phyloP scores from a whole-genome alignment of 768 basidiomycete genomes.

The Tylopilus vinaceipallidus region DNA sequence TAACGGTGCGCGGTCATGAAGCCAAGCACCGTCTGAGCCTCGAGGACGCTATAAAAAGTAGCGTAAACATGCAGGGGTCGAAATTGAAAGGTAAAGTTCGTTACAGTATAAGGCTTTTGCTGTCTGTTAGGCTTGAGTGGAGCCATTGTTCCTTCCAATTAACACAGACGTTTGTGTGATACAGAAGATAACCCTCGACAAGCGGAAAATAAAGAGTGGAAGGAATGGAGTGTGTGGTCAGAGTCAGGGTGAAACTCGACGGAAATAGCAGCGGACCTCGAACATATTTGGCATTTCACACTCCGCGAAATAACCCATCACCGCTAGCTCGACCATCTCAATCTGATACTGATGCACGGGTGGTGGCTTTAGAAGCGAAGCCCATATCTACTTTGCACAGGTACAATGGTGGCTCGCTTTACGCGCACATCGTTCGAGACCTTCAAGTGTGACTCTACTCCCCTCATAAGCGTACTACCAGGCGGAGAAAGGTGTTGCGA shows the following conservation, averaged over 20 bases:
- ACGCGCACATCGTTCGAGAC: too few relatives aligned
- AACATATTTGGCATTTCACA: slow-evolving; percentile 2
- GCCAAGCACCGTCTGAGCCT: slow-evolving; percentile 64
- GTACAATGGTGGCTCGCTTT: too few relatives aligned
- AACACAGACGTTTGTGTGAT: neutral
- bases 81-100: slow-evolving; percentile 4
- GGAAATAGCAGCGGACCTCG: slow-evolving; percentile 3
- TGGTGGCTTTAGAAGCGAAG: too few relatives aligned
- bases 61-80: slow-evolving; percentile 2
- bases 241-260: neutral
- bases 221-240: neutral
- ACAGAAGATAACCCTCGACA: neutral
- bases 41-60: slow-evolving; percentile 50
- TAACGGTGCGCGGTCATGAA: slow-evolving; percentile 70
- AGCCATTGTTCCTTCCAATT: slow-evolving; percentile 19
- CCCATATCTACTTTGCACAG: too few relatives aligned
- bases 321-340: too few relatives aligned
- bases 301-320: slow-evolving; percentile 15
- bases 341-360: too few relatives aligned
- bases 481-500: too few relatives aligned
- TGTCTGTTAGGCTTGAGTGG: slow-evolving; percentile 30
- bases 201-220: neutral
- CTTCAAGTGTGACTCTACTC: too few relatives aligned
- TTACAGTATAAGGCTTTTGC: slow-evolving; percentile 45
- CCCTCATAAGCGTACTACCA: too few relatives aligned